A percentile compares a stretch with the other conserved stretches of the same genome.
phyloP scores from a whole-genome alignment of 768 basidiomycete species.

The Panus rudis region DNA sequence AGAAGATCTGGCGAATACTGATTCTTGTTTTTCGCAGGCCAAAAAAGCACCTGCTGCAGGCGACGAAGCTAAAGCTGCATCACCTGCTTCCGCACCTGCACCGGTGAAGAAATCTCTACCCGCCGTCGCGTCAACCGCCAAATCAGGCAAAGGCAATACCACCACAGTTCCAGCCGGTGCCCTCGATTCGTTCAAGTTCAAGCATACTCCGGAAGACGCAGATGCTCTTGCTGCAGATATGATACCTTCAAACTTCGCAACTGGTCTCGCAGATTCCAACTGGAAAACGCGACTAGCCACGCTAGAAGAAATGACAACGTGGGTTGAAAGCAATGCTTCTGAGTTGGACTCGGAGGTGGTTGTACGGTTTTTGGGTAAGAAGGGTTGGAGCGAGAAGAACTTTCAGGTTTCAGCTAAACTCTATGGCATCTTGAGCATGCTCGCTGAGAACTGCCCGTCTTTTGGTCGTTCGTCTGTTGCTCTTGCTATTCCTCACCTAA shows the following conservation, averaged over 20 bases:
- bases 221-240: conserved; percentile 67
- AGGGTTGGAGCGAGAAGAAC: conserved; percentile 98
- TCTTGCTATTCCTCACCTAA: conserved; percentile 71
- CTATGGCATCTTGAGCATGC: conserved; percentile 64
- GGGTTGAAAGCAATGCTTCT: conserved; percentile 66
- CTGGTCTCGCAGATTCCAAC: conserved; percentile 75
- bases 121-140: conserved; percentile 35
- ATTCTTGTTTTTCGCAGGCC: conserved; percentile 23
- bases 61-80: conserved; percentile 20
- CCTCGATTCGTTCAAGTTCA: conserved; percentile 86
- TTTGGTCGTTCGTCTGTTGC: conserved; percentile 86
- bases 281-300: conserved; percentile 92
- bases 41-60: conserved; percentile 47
- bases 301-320: conserved; percentile 76
- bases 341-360: conserved; percentile 82
- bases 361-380: conserved; percentile 81
- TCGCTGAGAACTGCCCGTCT: conserved; percentile 73
- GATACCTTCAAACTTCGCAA: conserved; percentile 64
- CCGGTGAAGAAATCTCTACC: conserved; percentile 40
- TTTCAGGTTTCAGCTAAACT: conserved; percentile 94
- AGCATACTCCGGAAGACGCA: conserved; percentile 87
- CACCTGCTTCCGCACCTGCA: conserved; percentile 18
- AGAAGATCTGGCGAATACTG: too few relatives aligned
- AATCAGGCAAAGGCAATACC: conserved; percentile 43
- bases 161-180: conserved; percentile 39